Evolutionary conservation across 192 early-diverging fungal species (phyloP).

Genomic region (Coemansia sp.): DNA sequence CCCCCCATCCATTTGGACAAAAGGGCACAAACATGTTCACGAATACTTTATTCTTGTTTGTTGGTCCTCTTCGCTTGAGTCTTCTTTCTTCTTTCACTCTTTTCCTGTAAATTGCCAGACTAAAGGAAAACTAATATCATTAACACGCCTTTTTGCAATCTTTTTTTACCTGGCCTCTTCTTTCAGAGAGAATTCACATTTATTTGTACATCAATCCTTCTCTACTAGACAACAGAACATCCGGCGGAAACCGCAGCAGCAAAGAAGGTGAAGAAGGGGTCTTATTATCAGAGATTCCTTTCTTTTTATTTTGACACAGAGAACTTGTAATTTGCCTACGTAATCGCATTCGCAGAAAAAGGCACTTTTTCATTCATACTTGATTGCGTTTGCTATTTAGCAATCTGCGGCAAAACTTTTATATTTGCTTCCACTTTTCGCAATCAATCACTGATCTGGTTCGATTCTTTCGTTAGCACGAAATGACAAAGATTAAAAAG

Average conservation of each 20-base stretch:
- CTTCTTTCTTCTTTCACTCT: background rate
- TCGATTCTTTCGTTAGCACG: constrained; percentile 1
- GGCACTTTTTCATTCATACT: too few relatives aligned
- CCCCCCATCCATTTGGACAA: too few relatives aligned
- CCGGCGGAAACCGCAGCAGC: background rate
- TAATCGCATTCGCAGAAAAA: background rate
- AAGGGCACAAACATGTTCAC: too few relatives aligned
- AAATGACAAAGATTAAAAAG: constrained; percentile 56
- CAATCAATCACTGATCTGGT: constrained; percentile 1
- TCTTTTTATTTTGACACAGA: background rate
- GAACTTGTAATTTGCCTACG: constrained; percentile 3
- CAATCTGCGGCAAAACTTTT: background rate
- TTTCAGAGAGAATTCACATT: constrained; percentile 5
- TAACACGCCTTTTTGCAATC: background rate
- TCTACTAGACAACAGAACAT: background rate
- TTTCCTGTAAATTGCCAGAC: background rate
- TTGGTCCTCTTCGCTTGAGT: background rate
- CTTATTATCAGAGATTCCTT: background rate
- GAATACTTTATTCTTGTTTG: background rate
- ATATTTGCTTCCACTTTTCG: background rate
- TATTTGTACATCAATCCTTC: constrained; percentile 3
- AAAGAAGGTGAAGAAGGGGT: too few relatives aligned
- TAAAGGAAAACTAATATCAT: background rate
- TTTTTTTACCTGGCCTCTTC: background rate
- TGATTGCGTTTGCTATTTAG: too few relatives aligned